phyloP scores from a whole-genome alignment of 2,329 filamentous ascomycete species.

The Aureobasidium uvarum region DNA sequence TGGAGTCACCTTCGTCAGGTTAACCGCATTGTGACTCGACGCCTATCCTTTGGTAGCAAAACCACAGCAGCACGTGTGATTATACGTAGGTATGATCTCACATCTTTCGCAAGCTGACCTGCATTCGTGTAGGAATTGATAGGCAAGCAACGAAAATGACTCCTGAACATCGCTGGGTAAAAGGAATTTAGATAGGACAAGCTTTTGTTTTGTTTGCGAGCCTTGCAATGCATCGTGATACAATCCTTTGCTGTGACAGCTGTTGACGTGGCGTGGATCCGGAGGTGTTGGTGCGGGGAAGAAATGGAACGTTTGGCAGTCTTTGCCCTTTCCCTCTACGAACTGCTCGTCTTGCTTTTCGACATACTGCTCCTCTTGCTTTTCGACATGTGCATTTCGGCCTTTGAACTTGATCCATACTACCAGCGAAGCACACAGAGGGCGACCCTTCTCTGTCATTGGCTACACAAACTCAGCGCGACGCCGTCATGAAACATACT shows the following conservation, averaged over 20 bases:
- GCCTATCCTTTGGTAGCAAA: background rate
- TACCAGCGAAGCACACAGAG: background rate
- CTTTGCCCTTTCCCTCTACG: background rate
- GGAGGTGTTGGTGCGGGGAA: constrained; percentile 4
- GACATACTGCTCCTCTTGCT: background rate
- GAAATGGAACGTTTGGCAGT: background rate
- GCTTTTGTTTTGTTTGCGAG: background rate
- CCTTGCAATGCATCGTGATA: background rate
- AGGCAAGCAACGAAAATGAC: background rate
- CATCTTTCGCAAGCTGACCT: constrained; percentile 2
- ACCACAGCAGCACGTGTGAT: background rate
- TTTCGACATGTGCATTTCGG: background rate
- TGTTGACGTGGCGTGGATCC: constrained; percentile 4
- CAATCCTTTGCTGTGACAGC: background rate
- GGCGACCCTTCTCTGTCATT: background rate
- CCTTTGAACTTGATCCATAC: background rate
- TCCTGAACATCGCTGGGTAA: background rate
- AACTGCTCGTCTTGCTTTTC: background rate
- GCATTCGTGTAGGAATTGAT: constrained; percentile 7
- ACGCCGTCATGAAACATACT: no score
- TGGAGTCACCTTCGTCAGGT: constrained; percentile 16
- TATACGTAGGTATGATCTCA: constrained; percentile 24
- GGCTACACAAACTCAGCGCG: background rate
- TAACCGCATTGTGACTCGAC: constrained; percentile 19
- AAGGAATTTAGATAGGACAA: background rate